Conservation (phyloP, 2,329 filamentous ascomycete species). For the Macrophomina phaseolina region DNA sequence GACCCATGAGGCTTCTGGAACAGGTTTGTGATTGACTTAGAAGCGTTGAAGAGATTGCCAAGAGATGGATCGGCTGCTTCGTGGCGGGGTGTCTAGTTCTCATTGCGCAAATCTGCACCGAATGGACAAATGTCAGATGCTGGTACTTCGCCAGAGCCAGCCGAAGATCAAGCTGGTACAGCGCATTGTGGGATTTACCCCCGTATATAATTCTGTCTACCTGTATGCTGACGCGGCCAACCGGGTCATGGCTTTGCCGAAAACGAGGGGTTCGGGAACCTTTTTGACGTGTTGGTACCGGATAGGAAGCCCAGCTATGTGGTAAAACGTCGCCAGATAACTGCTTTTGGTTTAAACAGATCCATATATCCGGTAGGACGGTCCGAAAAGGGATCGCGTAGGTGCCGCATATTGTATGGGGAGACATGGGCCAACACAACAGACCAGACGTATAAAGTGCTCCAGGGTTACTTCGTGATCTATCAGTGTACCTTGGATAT, state of each 20-base stretch:
- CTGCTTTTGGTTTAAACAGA: too few relatives aligned
- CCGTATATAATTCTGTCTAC: neutral
- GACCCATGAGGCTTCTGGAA: neutral
- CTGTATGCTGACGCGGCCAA: slow-evolving; percentile 10
- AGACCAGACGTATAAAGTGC: too few relatives aligned
- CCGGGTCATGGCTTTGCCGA: neutral
- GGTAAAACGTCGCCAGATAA: neutral
- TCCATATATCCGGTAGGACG: too few relatives aligned
- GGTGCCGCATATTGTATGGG: too few relatives aligned
- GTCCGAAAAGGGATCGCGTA: too few relatives aligned
- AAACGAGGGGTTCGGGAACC: neutral
- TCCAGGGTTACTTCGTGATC: too few relatives aligned
- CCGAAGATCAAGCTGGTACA: neutral
- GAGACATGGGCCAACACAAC: too few relatives aligned
- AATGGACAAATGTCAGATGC: neutral
- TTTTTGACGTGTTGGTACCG: neutral
- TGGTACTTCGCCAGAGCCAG: neutral
- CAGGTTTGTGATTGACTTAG: slow-evolving; percentile 4
- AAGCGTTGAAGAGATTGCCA: slow-evolving; percentile 1
- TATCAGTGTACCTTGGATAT: too few relatives aligned
- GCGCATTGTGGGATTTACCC: neutral
- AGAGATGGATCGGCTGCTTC: slow-evolving; percentile 12
- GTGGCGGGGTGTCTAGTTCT: neutral
- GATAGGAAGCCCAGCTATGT: neutral
- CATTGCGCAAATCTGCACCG: neutral